Conservation (phyloP, 345 rosid species). For the Firmiana major region DNA sequence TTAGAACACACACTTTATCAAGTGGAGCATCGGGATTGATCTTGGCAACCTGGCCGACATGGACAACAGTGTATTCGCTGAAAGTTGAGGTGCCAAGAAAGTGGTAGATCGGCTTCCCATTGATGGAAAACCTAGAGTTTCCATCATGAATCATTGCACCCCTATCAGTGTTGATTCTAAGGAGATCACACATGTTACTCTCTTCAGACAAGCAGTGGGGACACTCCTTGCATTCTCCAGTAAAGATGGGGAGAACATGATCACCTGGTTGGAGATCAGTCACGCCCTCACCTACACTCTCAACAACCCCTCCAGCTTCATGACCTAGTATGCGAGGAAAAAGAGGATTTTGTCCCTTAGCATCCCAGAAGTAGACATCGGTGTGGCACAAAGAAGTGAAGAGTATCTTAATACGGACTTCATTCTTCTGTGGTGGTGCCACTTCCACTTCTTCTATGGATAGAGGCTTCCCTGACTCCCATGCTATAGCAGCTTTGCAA, state of each 20-base stretch:
- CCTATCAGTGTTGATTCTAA: slow-evolving; percentile 70
- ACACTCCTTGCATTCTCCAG: slow-evolving; percentile 81
- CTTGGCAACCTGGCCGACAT: slow-evolving; percentile 69
- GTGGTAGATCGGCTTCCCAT: slow-evolving; percentile 70
- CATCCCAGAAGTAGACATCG: slow-evolving; percentile 96
- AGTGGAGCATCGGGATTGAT: slow-evolving; percentile 76
- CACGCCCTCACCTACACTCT: slow-evolving; percentile 80
- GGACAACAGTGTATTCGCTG: slow-evolving; percentile 80
- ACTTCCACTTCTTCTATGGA: slow-evolving; percentile 85
- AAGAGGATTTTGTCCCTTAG: slow-evolving; percentile 78
- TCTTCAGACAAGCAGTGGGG: slow-evolving; percentile 68
- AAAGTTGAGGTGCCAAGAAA: slow-evolving; percentile 79
- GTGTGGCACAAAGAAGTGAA: slow-evolving; percentile 85
- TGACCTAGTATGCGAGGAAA: slow-evolving; percentile 85
- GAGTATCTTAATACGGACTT: slow-evolving; percentile 81
- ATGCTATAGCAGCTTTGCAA: slow-evolving; percentile 89
- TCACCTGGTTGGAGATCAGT: slow-evolving; percentile 73
- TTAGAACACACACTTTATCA: slow-evolving; percentile 74
- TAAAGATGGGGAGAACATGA: slow-evolving; percentile 74
- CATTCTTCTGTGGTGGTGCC: slow-evolving; percentile 86
- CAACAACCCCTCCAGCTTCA: slow-evolving; percentile 86
- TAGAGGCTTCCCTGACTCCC: slow-evolving; percentile 96
- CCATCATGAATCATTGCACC: slow-evolving; percentile 68
- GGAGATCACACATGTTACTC: slow-evolving; percentile 84
- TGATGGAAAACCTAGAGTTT: slow-evolving; percentile 58